Evolutionary conservation across 2,329 filamentous ascomycete genomes (phyloP).

Genomic region (Penicillium glabrum): DNA sequence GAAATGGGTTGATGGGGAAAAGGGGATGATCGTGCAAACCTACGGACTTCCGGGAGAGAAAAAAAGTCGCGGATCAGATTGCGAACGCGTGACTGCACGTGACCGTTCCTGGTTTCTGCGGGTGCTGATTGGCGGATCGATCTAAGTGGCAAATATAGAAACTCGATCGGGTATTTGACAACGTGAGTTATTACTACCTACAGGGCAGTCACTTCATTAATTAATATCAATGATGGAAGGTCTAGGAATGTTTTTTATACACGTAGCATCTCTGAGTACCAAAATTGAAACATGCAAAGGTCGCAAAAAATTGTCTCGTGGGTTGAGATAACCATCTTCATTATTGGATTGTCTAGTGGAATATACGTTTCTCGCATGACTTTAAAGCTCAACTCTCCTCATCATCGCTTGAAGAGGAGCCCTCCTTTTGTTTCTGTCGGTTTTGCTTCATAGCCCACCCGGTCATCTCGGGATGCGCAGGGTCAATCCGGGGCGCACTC

Average conservation of each 20-base stretch:
- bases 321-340: background rate
- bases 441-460: conserved; percentile 48
- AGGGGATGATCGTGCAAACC: conserved; percentile 15
- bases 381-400: conserved; percentile 3
- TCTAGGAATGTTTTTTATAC: background rate
- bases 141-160: background rate
- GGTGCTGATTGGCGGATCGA: conserved; percentile 6
- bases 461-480: conserved; percentile 43
- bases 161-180: too few relatives aligned
- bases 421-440: conserved; percentile 33
- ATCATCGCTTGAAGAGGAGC: conserved; percentile 19
- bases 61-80: conserved; percentile 15
- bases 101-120: conserved; percentile 5
- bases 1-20: conserved; percentile 11
- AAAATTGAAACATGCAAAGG: background rate
- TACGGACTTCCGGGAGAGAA: conserved; percentile 17
- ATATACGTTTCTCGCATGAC: background rate
- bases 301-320: background rate
- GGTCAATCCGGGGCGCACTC: conserved; percentile 54
- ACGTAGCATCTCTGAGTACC: background rate
- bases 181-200: background rate
- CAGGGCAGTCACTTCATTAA: too few relatives aligned
- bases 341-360: background rate
- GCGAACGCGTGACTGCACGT: conserved; percentile 19
- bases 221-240: background rate